Evolutionary conservation across 2,329 filamentous ascomycete species (phyloP).

Genomic region (Graphilbum ipis-grandicollis): DNA sequence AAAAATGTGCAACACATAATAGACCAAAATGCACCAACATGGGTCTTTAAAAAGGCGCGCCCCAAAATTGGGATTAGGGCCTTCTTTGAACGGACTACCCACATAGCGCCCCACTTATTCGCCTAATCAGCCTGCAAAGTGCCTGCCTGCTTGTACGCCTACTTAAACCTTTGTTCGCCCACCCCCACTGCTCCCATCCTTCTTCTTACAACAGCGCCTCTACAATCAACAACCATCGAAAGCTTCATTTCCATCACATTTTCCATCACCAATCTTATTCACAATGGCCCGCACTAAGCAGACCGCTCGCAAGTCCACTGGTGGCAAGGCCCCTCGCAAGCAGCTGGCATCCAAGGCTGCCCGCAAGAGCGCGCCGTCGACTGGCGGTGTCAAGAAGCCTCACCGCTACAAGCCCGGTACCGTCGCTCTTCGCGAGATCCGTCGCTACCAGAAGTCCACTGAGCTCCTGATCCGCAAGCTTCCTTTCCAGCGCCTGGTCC

Average conservation of each 20-base stretch:
- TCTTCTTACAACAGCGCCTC: slow-evolving; percentile 16
- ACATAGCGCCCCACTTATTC: neutral
- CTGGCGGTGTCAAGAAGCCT: slow-evolving; percentile 94
- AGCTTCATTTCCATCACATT: slow-evolving; percentile 4
- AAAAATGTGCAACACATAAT: neutral
- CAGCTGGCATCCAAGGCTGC: slow-evolving; percentile 98
- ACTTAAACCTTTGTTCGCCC: slow-evolving; percentile 23
- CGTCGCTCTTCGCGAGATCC: slow-evolving; percentile 95
- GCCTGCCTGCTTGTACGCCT: slow-evolving; percentile 12
- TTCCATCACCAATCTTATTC: slow-evolving; percentile 16
- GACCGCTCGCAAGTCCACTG: slow-evolving; percentile 59
- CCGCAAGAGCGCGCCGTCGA: slow-evolving; percentile 93
- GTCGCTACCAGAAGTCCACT: slow-evolving; percentile 94
- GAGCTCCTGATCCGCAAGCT: slow-evolving; percentile 95
- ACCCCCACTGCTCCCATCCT: slow-evolving; percentile 22
- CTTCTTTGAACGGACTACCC: too few species aligned
- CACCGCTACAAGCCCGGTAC: slow-evolving; percentile 83
- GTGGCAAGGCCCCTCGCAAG: slow-evolving; percentile 74
- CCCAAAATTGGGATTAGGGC: too few species aligned
- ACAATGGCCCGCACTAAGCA: slow-evolving; percentile 50
- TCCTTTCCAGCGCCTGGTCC: slow-evolving; percentile 92
- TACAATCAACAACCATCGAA: too few species aligned
- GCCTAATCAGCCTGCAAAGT: slow-evolving; percentile 19
- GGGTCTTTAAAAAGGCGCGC: neutral
- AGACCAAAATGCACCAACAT: slow-evolving; percentile 1